A percentile compares a stretch with the other conserved stretches of the same genome.
Conservation (phyloP, 169 alveolate genomes). For the Cryptosporidium sp. region DNA sequence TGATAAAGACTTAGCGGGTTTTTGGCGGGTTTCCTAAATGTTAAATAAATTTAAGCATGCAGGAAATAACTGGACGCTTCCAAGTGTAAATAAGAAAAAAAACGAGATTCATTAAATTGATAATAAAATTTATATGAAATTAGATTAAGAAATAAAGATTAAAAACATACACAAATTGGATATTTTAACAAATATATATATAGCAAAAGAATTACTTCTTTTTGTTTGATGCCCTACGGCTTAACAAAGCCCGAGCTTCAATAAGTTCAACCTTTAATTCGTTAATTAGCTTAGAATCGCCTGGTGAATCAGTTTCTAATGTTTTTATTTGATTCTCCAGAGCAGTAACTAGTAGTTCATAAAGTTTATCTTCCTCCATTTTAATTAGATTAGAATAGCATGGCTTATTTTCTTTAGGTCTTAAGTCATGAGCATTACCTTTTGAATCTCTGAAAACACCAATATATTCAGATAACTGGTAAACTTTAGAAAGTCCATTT, state of each 20-base stretch:
- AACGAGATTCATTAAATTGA: neutral
- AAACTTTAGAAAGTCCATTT: constrained; percentile 87
- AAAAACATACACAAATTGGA: neutral
- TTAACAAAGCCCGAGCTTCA: constrained; percentile 46
- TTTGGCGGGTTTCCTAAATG: neutral
- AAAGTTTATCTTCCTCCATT: constrained; percentile 79
- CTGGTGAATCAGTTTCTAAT: constrained; percentile 76
- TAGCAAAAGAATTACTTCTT: neutral
- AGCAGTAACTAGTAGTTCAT: constrained; percentile 82
- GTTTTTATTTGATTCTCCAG: constrained; percentile 82
- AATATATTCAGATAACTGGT: constrained; percentile 88
- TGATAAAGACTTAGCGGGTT: no score
- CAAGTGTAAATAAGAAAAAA: neutral
- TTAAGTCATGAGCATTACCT: constrained; percentile 91
- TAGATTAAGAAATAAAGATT: neutral
- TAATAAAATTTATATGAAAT: neutral
- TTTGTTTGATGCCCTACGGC: constrained; percentile 30
- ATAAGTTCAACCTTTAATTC: constrained; percentile 57
- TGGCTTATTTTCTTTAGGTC: constrained; percentile 92
- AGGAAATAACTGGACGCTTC: no score
- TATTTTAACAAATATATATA: neutral
- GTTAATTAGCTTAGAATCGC: constrained; percentile 68
- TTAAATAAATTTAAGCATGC: neutral
- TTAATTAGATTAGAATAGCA: constrained; percentile 84
- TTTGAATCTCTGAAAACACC: constrained; percentile 90